A percentile compares a stretch with the other conserved stretches of the same genome.
Evolutionary conservation across 768 basidiomycete genomes (phyloP).

Genomic region (Lyophyllum atratum): DNA sequence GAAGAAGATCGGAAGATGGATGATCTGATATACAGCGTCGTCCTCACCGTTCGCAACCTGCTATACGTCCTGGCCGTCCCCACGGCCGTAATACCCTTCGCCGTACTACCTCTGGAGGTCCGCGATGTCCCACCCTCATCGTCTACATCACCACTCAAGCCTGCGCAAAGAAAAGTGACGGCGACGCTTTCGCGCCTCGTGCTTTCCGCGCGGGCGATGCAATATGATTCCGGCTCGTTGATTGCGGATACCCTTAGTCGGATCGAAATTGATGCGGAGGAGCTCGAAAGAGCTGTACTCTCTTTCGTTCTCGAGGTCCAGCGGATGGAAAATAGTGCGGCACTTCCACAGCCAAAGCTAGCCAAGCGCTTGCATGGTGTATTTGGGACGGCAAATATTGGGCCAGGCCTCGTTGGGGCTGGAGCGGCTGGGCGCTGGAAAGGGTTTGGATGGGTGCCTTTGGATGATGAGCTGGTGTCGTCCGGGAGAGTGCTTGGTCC

Average conservation of each 20-base stretch:
- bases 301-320: slow-evolving; percentile 75
- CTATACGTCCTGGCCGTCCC: slow-evolving; percentile 68
- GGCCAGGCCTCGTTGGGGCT: slow-evolving; percentile 78
- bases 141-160: slow-evolving; percentile 67
- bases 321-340: slow-evolving; percentile 43
- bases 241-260: slow-evolving; percentile 64
- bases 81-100: slow-evolving; percentile 60
- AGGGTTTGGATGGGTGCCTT: slow-evolving; percentile 79
- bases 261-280: slow-evolving; percentile 75
- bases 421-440: slow-evolving; percentile 79
- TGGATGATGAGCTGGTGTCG: slow-evolving; percentile 48
- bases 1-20: slow-evolving; percentile 66
- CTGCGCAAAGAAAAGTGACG: slow-evolving; percentile 82
- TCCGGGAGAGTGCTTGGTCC: slow-evolving; percentile 50
- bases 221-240: slow-evolving; percentile 72
- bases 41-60: slow-evolving; percentile 75
- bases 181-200: slow-evolving; percentile 89
- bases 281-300: slow-evolving; percentile 70
- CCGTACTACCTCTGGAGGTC: slow-evolving; percentile 50
- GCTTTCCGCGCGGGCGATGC: slow-evolving; percentile 86
- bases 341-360: slow-evolving; percentile 27
- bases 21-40: slow-evolving; percentile 59
- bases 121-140: slow-evolving; percentile 47
- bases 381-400: slow-evolving; percentile 64
- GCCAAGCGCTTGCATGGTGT: slow-evolving; percentile 62